Conservation (phyloP, 495 filamentous ascomycete genomes). For the Penicillium odoratum region DNA sequence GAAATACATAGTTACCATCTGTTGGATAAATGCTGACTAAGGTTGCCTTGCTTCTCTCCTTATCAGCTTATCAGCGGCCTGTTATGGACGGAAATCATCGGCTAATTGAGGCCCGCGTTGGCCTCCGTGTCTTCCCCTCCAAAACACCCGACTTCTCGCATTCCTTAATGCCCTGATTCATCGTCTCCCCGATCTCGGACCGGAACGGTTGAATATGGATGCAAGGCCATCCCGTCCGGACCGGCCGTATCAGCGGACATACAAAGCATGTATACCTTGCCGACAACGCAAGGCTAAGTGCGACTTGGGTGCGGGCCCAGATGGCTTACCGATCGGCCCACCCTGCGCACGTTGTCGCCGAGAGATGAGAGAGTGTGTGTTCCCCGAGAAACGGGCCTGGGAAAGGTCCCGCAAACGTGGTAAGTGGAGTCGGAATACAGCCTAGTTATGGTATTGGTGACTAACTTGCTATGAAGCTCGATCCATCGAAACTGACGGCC, state of each 20-base stretch:
- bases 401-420: slow-evolving; percentile 41
- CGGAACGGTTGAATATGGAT: slow-evolving; percentile 33
- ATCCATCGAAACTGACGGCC: slow-evolving; percentile 18
- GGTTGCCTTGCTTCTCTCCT: background rate
- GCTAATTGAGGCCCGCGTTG: background rate
- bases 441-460: background rate
- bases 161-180: background rate
- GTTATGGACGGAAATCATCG: slow-evolving; percentile 3
- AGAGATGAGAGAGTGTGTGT: slow-evolving; percentile 88
- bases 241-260: slow-evolving; percentile 48
- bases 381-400: slow-evolving; percentile 72
- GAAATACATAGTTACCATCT: too few species aligned
- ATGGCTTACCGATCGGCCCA: slow-evolving; percentile 75
- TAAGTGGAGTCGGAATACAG: slow-evolving; percentile 14
- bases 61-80: slow-evolving; percentile 5
- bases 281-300: slow-evolving; percentile 52
- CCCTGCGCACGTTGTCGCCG: slow-evolving; percentile 90
- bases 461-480: slow-evolving; percentile 17
- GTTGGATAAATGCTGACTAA: too few species aligned
- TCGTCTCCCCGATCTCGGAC: background rate
- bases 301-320: slow-evolving; percentile 62
- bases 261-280: slow-evolving; percentile 51
- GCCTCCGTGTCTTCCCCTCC: slow-evolving; percentile 4
- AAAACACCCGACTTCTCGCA: slow-evolving; percentile 3
- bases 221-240: slow-evolving; percentile 37